Evolutionary conservation across 768 basidiomycete species (phyloP), one percentile per base, ranked within the genome.

Genomic region (Pholiota molesta): DNA sequence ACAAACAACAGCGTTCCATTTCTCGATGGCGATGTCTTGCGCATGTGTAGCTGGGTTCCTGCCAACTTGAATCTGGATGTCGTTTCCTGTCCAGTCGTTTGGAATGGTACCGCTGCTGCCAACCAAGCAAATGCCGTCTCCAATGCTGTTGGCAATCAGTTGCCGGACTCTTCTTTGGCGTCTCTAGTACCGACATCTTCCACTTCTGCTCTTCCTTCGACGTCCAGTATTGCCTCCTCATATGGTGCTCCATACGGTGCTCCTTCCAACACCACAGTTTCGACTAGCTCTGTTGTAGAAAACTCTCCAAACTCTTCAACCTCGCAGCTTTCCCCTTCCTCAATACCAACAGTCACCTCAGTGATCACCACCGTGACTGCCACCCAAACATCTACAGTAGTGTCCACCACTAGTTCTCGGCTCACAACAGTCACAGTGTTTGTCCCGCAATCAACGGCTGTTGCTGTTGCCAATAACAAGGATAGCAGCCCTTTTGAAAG

Each of bases 11-110:
- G 84, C 39, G 80, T 89, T 63, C 83, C 86, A 8, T 82, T 85
- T 52, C 77, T 87, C 28, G 66, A 71, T 19, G 76, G 70, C 8
- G 68, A 76, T n/a, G 75, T 80, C 49, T 79, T 92, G 54, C 82
- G 79, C 62, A 76, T 87, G 70, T 92, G 90, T 69, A 76, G 81
- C 44, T 77, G 76, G 67, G 79, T 87, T 4, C 86, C 87, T 33
- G 69, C 71, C 31, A 68, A 77, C 64, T 70, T 82, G 51, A 71
- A 75, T 60, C 71, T 75, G 19, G 70, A 77, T 59, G 72, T 70
- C 8, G 72, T 68, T 26, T 62, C 68, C 19, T 92, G 91, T 68
- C 65, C 74, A 26, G 69, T 87, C 40, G 77, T 91, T 44, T 92
- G 88, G 86, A 74, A 81, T 60, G 81, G 79, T 31, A 77, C 71